Evolutionary conservation across 2,329 filamentous ascomycete species (phyloP).

Genomic region (Hymenoscyphus fraxineus): DNA sequence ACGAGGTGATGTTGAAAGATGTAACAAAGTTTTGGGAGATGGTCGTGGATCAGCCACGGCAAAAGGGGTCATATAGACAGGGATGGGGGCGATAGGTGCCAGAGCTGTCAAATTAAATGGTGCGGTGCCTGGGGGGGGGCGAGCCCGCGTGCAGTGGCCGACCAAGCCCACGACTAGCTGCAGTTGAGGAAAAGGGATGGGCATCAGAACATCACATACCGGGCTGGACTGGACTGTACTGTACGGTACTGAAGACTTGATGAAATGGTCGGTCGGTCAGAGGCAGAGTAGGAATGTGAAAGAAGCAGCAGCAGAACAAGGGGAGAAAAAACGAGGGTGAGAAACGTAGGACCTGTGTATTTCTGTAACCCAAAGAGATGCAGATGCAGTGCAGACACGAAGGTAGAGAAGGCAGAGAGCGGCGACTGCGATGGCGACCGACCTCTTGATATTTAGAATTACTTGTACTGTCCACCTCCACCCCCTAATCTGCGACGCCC

Average conservation of each 20-base stretch:
- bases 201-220: constrained; percentile 9
- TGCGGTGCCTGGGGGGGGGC: constrained; percentile 7
- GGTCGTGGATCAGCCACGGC: constrained; percentile 20
- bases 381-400: constrained; percentile 3
- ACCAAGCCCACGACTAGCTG: not conserved
- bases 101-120: constrained; percentile 28
- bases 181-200: constrained; percentile 7
- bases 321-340: constrained; percentile 10
- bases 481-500: not conserved
- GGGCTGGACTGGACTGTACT: not conserved
- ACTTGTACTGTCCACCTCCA: not conserved
- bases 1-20: constrained; percentile 18
- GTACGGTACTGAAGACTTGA: too few relatives aligned
- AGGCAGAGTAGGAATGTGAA: not conserved
- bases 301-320: not conserved
- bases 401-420: not conserved
- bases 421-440: not conserved
- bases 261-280: not conserved
- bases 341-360: constrained; percentile 10
- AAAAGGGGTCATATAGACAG: constrained; percentile 32
- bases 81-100: constrained; percentile 17
- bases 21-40: constrained; percentile 24
- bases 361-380: not conserved
- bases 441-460: too few relatives aligned
- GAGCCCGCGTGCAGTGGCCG: not conserved